Conservation (phyloP, 192 early-diverging fungal species). For the Coemansia sp. region DNA sequence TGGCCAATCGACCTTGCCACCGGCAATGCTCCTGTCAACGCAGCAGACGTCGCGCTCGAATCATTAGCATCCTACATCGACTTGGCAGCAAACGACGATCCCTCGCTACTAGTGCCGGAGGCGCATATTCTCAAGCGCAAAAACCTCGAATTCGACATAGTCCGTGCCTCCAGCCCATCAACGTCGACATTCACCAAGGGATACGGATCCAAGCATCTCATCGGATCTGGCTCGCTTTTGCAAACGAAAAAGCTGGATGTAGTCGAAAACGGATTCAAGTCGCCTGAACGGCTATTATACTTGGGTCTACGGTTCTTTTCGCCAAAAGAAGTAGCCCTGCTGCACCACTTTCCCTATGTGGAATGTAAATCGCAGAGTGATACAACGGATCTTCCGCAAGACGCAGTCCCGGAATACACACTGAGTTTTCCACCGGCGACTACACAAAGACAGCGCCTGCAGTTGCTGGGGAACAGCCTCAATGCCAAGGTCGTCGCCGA, state of each 20-base stretch:
- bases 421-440: constrained; percentile 29
- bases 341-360: constrained; percentile 79
- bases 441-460: constrained; percentile 35
- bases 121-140: constrained; percentile 36
- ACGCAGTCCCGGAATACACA: constrained; percentile 2
- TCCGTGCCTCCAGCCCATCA: constrained; percentile 15
- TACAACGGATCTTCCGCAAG: neutral
- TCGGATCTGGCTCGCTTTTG: constrained; percentile 76
- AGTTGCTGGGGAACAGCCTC: constrained; percentile 52
- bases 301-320: constrained; percentile 83
- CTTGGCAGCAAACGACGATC: neutral
- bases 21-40: neutral
- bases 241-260: constrained; percentile 76
- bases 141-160: constrained; percentile 43
- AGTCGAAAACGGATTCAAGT: constrained; percentile 63
- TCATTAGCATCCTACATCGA: constrained; percentile 34
- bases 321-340: constrained; percentile 75
- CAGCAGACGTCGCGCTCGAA: neutral
- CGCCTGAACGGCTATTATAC: constrained; percentile 65
- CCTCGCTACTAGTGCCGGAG: constrained; percentile 25
- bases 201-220: constrained; percentile 80
- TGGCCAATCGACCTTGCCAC: constrained; percentile 42
- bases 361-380: neutral
- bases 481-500: constrained; percentile 48
- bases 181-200: constrained; percentile 70